Percentiles rank a stretch among this genome's conserved stretches.
phyloP scores from a whole-genome alignment of 345 rosid genomes.

The Punica granatum region DNA sequence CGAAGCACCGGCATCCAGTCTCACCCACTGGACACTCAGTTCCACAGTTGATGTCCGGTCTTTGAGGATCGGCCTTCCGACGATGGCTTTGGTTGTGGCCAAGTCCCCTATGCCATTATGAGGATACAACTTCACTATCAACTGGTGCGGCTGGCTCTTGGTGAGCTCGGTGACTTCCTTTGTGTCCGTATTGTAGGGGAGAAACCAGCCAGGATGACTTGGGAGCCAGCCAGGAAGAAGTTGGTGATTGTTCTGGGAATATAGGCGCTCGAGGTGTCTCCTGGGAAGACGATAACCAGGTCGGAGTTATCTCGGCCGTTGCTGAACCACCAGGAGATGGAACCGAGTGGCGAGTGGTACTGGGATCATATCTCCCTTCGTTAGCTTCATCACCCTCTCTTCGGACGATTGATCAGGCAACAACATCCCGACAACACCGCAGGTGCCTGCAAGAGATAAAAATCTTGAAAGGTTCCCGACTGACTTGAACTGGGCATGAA shows the following conservation, averaged over 20 bases:
- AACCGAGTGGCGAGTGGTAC: slow-evolving; percentile 87
- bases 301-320: slow-evolving; percentile 48
- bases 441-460: background rate
- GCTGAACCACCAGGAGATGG: slow-evolving; percentile 83
- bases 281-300: slow-evolving; percentile 63
- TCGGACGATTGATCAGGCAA: slow-evolving; percentile 61
- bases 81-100: background rate
- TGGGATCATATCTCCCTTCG: slow-evolving; percentile 79
- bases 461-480: no score
- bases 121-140: slow-evolving; percentile 57
- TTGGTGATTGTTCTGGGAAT: slow-evolving; percentile 67
- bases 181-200: slow-evolving; percentile 60
- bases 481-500: no score
- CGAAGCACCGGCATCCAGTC: slow-evolving; percentile 63
- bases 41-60: slow-evolving; percentile 27
- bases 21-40: slow-evolving; percentile 77
- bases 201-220: slow-evolving; percentile 73
- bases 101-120: background rate
- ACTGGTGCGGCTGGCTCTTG: slow-evolving; percentile 33
- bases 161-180: slow-evolving; percentile 37
- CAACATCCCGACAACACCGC: slow-evolving; percentile 72
- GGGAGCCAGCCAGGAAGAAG: slow-evolving; percentile 62
- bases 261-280: slow-evolving; percentile 66
- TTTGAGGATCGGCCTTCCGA: background rate
- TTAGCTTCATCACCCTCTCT: slow-evolving; percentile 65